Evolutionary conservation across 2,329 filamentous ascomycete genomes (phyloP).

Genomic region (Colletotrichum theobromicola): DNA sequence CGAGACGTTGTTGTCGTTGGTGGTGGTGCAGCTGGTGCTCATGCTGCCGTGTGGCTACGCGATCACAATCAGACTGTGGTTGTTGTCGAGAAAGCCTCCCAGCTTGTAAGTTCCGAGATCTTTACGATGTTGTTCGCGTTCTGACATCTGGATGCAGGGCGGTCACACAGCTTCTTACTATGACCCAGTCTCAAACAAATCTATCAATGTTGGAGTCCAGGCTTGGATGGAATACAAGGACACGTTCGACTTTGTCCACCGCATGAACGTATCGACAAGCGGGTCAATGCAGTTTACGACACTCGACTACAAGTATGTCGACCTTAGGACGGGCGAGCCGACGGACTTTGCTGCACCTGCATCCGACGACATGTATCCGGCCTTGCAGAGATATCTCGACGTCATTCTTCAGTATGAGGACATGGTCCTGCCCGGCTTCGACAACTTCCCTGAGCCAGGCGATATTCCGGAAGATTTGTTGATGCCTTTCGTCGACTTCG

Average conservation of each 20-base stretch:
- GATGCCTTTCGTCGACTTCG: conserved; percentile 52
- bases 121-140: background rate
- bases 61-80: conserved; percentile 40
- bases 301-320: conserved; percentile 29
- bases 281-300: conserved; percentile 29
- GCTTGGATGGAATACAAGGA: conserved; percentile 35
- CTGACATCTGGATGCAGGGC: conserved; percentile 24
- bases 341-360: conserved; percentile 30
- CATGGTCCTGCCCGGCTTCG: conserved; percentile 38
- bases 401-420: conserved; percentile 34
- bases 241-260: conserved; percentile 33
- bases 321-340: conserved; percentile 39
- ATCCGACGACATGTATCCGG: conserved; percentile 25
- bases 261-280: conserved; percentile 34
- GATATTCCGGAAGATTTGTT: conserved; percentile 51
- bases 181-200: conserved; percentile 29
- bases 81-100: conserved; percentile 40
- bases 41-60: conserved; percentile 42
- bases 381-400: conserved; percentile 32
- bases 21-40: conserved; percentile 44
- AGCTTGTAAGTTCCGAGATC: conserved; percentile 28
- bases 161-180: conserved; percentile 36
- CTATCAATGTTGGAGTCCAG: conserved; percentile 26
- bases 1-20: conserved; percentile 41
- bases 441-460: conserved; percentile 43